Base-by-base conservation (phyloP, 345 rosid species). In the Eucalyptus paniculata region DNA sequence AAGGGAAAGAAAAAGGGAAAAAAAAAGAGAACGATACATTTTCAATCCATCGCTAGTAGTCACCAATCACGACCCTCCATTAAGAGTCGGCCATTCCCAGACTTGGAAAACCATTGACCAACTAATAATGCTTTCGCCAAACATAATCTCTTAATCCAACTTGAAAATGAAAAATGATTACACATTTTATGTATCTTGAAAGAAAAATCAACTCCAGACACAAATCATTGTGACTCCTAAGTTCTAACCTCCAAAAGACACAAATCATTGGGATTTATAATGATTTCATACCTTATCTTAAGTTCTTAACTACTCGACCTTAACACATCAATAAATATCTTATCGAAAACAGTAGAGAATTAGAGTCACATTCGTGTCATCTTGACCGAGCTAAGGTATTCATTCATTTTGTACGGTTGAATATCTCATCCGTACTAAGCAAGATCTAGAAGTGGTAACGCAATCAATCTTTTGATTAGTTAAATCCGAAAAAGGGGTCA, bases 361-460 rank as follows among this genome's bases (percentile, higher is more conserved):
- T 9, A 65, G 6, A 15, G 40, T 65, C 40, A 16, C 6, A 0
- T 65, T 65, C 19, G 9, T 2, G 1, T 28, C 69, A 62, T 0
- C 12, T 56, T 56, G 62, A 24, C 30, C 30, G 0, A 56, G 62
- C 62, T 8, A 16, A 8, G 6, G 12, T 32, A 32, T 16, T 67
- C 44, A 18, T 72, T 72, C 24, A 72, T 34, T 34, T 18, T 34
- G 13, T 40, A 77, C 2, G 8, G 85, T 77, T 2, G 5, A 77
- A 40, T 21, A 9, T 77, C 9, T 37, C 47, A 11, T 37, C 14
- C 28, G 30, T 40, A 12, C 47, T 37, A 12, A 77, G 26, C 8
- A 12, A 37, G 4, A 40, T 72, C 28, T 10, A 72, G 45, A 24
- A 13, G 6, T 10, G 47, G 2, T 21, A 21, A 77, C 7, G 30